A percentile compares a stretch with the other conserved stretches of the same genome.
Evolutionary conservation across 768 basidiomycete genomes (phyloP).

Genomic region (Pholiota microspora): DNA sequence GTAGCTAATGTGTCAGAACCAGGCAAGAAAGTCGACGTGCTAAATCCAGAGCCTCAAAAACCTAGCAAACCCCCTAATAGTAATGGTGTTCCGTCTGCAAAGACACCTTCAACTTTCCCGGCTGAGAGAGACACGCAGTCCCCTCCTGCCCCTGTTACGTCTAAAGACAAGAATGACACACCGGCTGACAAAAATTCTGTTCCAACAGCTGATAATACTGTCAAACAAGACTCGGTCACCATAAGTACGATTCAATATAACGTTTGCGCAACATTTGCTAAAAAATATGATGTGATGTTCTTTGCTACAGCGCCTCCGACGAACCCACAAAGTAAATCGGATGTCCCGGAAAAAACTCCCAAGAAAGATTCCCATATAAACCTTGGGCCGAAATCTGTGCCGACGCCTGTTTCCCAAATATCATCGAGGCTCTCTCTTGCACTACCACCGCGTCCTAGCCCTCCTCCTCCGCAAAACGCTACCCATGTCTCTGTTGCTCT

Average conservation of each 20-base stretch:
- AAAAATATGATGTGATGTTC: slow-evolving; percentile 8
- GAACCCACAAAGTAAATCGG: background rate
- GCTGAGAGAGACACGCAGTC: background rate
- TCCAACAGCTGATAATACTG: slow-evolving; percentile 3
- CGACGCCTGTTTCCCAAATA: background rate
- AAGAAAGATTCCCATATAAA: background rate
- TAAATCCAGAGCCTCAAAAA: background rate
- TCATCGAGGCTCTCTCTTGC: background rate
- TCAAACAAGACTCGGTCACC: background rate
- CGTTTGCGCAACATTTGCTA: background rate
- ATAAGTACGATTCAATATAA: slow-evolving; percentile 13
- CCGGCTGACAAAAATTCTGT: slow-evolving; percentile 7
- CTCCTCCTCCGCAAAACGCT: background rate
- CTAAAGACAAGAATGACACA: slow-evolving; percentile 7
- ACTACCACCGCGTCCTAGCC: background rate
- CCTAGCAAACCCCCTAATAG: background rate
- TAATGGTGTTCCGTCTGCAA: background rate
- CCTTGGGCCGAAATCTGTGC: background rate
- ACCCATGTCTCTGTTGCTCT: background rate
- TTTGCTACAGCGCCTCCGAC: background rate
- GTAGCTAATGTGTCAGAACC: slow-evolving; percentile 1
- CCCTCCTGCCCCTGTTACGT: slow-evolving; percentile 3
- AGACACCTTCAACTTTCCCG: background rate
- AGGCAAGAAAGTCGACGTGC: background rate
- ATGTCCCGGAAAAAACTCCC: background rate